These are phyloP conservation scores for Linum usitatissimum DNA, from an alignment of 345 rosid species.

Conservation along the genomic window DNA sequence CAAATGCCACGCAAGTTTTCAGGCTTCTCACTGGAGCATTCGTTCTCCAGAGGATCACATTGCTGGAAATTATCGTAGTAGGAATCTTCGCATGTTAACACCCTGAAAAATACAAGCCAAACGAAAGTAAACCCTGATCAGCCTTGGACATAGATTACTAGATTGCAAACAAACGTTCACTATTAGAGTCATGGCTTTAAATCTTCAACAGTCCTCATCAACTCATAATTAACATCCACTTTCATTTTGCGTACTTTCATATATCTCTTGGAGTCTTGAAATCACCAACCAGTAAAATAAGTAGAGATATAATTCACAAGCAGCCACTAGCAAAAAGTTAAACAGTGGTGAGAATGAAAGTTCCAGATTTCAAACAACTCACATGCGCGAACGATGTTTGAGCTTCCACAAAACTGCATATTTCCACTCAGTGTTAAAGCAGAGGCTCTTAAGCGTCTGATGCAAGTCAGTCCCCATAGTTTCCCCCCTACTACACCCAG, in stretches of 20 bases:
- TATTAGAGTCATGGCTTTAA: too few relatives aligned
- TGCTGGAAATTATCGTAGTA: slow-evolving; percentile 46
- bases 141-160: slow-evolving; percentile 4
- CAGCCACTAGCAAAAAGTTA: not conserved
- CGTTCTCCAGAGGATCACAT: slow-evolving; percentile 29
- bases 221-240: too few relatives aligned
- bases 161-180: not conserved
- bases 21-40: slow-evolving; percentile 27
- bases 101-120: slow-evolving; percentile 36
- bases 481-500: slow-evolving; percentile 1
- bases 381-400: slow-evolving; percentile 67
- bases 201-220: too few relatives aligned
- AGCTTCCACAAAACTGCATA: slow-evolving; percentile 92
- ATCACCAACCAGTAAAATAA: too few relatives aligned
- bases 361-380: slow-evolving; percentile 15
- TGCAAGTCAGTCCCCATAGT: slow-evolving; percentile 52
- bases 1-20: slow-evolving; percentile 30
- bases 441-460: slow-evolving; percentile 53
- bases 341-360: not conserved
- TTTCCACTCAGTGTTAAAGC: slow-evolving; percentile 65
- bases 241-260: too few relatives aligned
- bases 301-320: not conserved
- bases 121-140: not conserved
- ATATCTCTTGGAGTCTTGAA: too few relatives aligned
- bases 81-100: slow-evolving; percentile 84